Base-by-base conservation (phyloP, 2,329 filamentous ascomycete species). In the Ascochyta pisi region DNA sequence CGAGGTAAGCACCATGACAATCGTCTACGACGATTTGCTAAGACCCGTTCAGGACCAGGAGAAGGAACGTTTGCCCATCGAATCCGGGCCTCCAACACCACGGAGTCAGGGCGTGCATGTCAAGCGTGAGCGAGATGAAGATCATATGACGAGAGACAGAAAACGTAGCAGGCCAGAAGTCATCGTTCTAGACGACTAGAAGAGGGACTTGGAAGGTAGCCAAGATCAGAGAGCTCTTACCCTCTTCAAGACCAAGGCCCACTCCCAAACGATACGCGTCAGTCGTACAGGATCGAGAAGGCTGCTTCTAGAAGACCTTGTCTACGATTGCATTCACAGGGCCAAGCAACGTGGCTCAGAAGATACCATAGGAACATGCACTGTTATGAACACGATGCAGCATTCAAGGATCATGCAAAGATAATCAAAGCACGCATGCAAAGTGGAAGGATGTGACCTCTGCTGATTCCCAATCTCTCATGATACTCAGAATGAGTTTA, bases 381-480 rank as follows among this genome's bases (percentile, higher is more conserved):
- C 19, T 19, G 19, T 19, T 19, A 19, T 1, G 19, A 10, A 16
- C 31, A n/a, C 12, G n/a, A 34, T 7, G 31, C 13, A n/a, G 13
- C 31, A n/a, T 19, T 34, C 31, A 34, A 10, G 1, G 6, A 1
- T n/a, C 7, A 9, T 42, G 19, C 42, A 45, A 10, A 39, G 13
- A 22, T 6, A 39, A 22, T 16, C 16, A 15, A 27, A 49, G 13
- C 15, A 39, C 19, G 10, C 9, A 13, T 41, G 34, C 35, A 46
- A 45, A 16, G 19, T 43, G 31, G 43, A 45, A 19, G 55, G 54
- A 78, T 85, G 85, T 89, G 81, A 86, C 86, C 86, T 81, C 85
- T 83, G 84, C 86, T 89, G 86, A 89, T 89, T 89, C 86, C 86
- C 82, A 83, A 80, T 77, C 82, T 83, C 78, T 88, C 85, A 82